Conservation (phyloP, 2,329 filamentous ascomycete species). For the Apiospora kogelbergensis region DNA sequence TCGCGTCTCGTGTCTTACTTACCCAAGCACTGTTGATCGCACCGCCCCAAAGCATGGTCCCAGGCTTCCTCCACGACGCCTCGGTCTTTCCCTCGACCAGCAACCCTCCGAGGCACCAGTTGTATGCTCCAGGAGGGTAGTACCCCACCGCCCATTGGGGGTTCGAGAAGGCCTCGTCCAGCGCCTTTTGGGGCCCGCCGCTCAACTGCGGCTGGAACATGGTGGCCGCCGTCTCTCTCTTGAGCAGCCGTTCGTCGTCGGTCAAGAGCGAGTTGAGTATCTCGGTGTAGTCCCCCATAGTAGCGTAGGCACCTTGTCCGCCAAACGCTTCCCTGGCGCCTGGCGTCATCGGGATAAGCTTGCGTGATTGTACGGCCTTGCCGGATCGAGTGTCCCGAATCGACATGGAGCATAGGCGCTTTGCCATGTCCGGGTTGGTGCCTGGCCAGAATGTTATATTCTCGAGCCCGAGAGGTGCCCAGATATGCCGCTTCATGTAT, state of each 20-base stretch:
- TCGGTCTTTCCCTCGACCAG: constrained; percentile 38
- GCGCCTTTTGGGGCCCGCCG: constrained; percentile 18
- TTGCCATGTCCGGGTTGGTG: constrained; percentile 12
- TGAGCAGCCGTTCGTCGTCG: constrained; percentile 49
- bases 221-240: constrained; percentile 36
- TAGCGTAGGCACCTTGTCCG: constrained; percentile 36
- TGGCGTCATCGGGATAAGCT: constrained; percentile 18
- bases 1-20: constrained; percentile 22
- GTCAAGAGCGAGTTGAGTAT: constrained; percentile 46
- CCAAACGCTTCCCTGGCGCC: constrained; percentile 28
- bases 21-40: constrained; percentile 48
- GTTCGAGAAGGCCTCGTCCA: constrained; percentile 28
- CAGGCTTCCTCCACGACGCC: constrained; percentile 33
- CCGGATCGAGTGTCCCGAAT: constrained; percentile 14
- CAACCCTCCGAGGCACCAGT: constrained; percentile 43
- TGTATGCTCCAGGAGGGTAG: constrained; percentile 34
- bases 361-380: constrained; percentile 16
- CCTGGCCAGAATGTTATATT: constrained; percentile 23
- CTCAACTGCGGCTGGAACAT: constrained; percentile 50
- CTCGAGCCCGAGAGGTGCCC: constrained; percentile 19
- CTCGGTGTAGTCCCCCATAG: constrained; percentile 41
- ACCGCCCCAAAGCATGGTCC: constrained; percentile 44
- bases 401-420: constrained; percentile 21
- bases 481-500: constrained; percentile 24
- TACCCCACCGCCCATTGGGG: constrained; percentile 28